phyloP scores from a whole-genome alignment of 2,329 filamentous ascomycete genomes.

The Fusarium mexicanum region DNA sequence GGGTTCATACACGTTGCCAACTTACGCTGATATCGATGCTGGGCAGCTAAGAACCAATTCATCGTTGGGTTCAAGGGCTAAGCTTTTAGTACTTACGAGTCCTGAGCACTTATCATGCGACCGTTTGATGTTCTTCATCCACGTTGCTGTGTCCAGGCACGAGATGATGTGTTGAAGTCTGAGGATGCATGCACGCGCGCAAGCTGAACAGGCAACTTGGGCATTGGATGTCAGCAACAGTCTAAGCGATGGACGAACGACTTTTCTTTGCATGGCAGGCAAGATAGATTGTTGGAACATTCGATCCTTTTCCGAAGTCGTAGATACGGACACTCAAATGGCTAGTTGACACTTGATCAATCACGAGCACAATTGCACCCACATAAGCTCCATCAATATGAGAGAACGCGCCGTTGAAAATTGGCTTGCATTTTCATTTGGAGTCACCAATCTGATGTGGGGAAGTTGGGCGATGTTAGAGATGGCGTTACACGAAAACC shows the following conservation, averaged over 20 bases:
- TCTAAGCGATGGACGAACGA: neutral
- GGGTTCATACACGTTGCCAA: slow-evolving; percentile 18
- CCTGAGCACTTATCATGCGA: slow-evolving; percentile 24
- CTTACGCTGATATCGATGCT: slow-evolving; percentile 7
- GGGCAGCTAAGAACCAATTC: slow-evolving; percentile 3
- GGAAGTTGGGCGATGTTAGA: slow-evolving; percentile 19
- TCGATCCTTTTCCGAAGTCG: neutral
- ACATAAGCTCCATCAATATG: neutral
- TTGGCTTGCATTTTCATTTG: neutral
- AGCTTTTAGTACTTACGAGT: slow-evolving; percentile 19
- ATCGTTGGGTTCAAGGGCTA: slow-evolving; percentile 29
- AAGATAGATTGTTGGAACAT: neutral
- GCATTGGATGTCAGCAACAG: slow-evolving; percentile 4
- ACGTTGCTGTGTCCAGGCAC: slow-evolving; percentile 3
- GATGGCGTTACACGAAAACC: slow-evolving; percentile 32
- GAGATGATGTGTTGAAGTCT: neutral
- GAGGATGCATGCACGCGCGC: slow-evolving; percentile 9
- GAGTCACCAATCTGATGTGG: slow-evolving; percentile 3
- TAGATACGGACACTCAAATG: neutral
- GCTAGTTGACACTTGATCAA: neutral
- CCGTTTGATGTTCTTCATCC: slow-evolving; percentile 22
- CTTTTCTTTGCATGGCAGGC: neutral
- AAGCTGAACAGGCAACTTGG: slow-evolving; percentile 1
- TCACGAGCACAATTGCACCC: neutral
- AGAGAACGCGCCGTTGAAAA: neutral